These are phyloP conservation scores for Zhuliangozyma blackwelliae DNA, from an alignment of 1,139 yeast genomes.

Conservation along the genomic window DNA sequence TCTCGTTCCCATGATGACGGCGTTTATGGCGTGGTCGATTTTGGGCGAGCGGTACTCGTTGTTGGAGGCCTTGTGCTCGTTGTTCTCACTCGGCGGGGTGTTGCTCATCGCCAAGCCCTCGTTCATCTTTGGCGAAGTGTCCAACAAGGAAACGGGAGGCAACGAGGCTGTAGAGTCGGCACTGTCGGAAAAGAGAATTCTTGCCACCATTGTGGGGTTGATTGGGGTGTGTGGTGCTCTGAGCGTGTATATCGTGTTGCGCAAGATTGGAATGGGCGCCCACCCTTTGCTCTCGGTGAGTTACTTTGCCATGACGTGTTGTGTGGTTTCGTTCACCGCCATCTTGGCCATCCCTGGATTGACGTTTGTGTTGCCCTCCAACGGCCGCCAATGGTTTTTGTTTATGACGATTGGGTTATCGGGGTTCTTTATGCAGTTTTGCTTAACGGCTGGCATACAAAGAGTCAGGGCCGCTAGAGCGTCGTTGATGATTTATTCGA, in stretches of 20 bases:
- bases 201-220: slow-evolving; percentile 64
- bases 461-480: slow-evolving; percentile 78
- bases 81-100: slow-evolving; percentile 71
- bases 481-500: slow-evolving; percentile 69
- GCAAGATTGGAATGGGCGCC: slow-evolving; percentile 72
- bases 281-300: slow-evolving; percentile 80
- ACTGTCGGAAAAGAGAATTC: slow-evolving; percentile 35
- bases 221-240: slow-evolving; percentile 71
- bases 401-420: slow-evolving; percentile 62
- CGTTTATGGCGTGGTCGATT: slow-evolving; percentile 65
- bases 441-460: slow-evolving; percentile 79
- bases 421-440: slow-evolving; percentile 79
- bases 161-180: slow-evolving; percentile 37
- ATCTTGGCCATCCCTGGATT: slow-evolving; percentile 56
- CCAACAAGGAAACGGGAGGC: slow-evolving; percentile 25
- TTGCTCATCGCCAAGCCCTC: slow-evolving; percentile 76
- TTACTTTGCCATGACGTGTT: slow-evolving; percentile 63
- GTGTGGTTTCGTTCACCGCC: slow-evolving; percentile 51
- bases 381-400: slow-evolving; percentile 59
- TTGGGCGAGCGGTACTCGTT: slow-evolving; percentile 65
- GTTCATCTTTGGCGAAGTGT: slow-evolving; percentile 55
- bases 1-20: slow-evolving; percentile 72
- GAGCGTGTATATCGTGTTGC: slow-evolving; percentile 63
- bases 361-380: slow-evolving; percentile 57
- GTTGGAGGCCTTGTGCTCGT: slow-evolving; percentile 65